phyloP scores from a whole-genome alignment of 2,329 filamentous ascomycete genomes.

The Diplodia corticola region DNA sequence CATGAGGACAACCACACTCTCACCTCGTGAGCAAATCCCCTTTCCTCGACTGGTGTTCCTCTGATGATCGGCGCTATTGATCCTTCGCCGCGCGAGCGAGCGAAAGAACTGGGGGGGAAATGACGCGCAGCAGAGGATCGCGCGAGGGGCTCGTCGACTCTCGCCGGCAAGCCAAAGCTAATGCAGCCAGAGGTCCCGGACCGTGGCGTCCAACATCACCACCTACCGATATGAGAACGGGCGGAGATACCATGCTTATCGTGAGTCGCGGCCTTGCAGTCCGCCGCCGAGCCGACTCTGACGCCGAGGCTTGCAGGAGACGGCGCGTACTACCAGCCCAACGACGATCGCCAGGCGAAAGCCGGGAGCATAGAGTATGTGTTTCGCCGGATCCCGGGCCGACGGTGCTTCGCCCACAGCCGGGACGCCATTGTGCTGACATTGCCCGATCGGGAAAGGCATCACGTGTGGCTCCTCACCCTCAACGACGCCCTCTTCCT shows the following conservation, averaged over 20 bases:
- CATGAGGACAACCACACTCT: slow-evolving; percentile 22
- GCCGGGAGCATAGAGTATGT: slow-evolving; percentile 20
- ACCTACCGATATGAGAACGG: slow-evolving; percentile 43
- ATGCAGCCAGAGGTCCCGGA: slow-evolving; percentile 33
- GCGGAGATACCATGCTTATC: slow-evolving; percentile 38
- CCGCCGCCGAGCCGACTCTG: not conserved
- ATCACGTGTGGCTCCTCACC: slow-evolving; percentile 39
- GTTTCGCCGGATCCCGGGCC: not conserved
- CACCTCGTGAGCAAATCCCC: slow-evolving; percentile 22
- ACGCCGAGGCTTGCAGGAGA: slow-evolving; percentile 28
- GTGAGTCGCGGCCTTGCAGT: slow-evolving; percentile 25
- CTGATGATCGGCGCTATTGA: not conserved
- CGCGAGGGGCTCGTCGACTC: no score
- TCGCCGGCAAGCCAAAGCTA: not conserved
- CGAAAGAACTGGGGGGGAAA: not conserved
- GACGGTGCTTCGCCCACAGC: not conserved
- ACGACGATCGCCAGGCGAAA: slow-evolving; percentile 33
- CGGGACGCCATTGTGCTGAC: not conserved
- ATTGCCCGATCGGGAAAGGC: slow-evolving; percentile 25
- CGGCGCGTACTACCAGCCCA: slow-evolving; percentile 38
- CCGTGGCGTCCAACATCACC: slow-evolving; percentile 42
- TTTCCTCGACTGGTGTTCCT: not conserved
- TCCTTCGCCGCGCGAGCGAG: not conserved
- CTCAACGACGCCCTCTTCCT: slow-evolving; percentile 39
- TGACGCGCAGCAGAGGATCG: slow-evolving; percentile 17